Evolutionary conservation across 495 filamentous ascomycete genomes (phyloP), one percentile per base, ranked within the genome.

Genomic region (Xylaria intraflava): DNA sequence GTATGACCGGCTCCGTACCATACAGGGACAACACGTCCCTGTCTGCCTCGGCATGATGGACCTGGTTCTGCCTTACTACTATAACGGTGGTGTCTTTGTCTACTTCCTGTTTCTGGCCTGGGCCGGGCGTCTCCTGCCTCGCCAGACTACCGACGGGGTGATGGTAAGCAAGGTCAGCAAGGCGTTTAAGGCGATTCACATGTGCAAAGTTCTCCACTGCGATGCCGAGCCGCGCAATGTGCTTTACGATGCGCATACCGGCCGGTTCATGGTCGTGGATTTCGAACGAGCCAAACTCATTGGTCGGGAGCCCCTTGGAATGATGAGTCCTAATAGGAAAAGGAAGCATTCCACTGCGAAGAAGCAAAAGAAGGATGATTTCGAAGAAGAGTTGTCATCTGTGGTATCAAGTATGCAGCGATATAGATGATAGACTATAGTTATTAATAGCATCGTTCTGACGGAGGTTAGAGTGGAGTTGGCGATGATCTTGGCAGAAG

Each of bases 1-100:
- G 27, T 76, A 74, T 53, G 40, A 62, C 45, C 56, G 55, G 17
- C 61, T 75, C 5, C 40, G 23, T 2, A 7, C 56, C 49, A 35
- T 74, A 23, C 67, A 76, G 46, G 72, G 72, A 47, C 51, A 53
- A 16, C 23, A 64, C 36, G 53, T 72, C 24, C 72, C 72, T 7
- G 63, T 75, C 11, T 72, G 56, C 39, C 64, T 75, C 44, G 72
- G 71, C 22, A 53, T 42, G 29, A 53, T 69, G 38, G 53, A 66
- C 51, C 53, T 71, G 16, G 44, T 54, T 12, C 27, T 56, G 26
- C 66, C 59, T 24, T 65, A 64, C 47, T 65, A 62, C 23, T 68
- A 58, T 51, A 49, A 68, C 46, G 52, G 57, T 47, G 56, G 61
- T 40, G 46, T 67, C 3, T 60, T 53, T 29, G 29, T 52, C 16